These are phyloP conservation scores for Tolypocladium capitatum DNA, from an alignment of 2,329 filamentous ascomycete genomes.

Conservation along the genomic window DNA sequence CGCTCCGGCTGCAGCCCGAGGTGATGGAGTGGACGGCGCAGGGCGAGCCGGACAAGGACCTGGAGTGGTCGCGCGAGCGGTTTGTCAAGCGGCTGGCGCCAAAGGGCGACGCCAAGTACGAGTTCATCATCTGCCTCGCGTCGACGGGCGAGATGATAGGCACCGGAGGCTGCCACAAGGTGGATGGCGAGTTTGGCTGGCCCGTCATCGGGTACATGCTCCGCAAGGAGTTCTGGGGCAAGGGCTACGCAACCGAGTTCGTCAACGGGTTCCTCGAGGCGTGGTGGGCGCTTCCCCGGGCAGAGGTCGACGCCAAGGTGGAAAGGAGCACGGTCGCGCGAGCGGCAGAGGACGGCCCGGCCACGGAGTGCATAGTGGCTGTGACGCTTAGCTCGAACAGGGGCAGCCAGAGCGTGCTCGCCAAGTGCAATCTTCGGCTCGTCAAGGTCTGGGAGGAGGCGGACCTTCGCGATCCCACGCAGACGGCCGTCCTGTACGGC, in stretches of 20 bases:
- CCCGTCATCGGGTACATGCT: slow-evolving; percentile 48
- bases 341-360: slow-evolving; percentile 11
- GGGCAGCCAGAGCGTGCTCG: slow-evolving; percentile 41
- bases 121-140: slow-evolving; percentile 37
- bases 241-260: slow-evolving; percentile 44
- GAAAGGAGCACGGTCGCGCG: slow-evolving; percentile 22
- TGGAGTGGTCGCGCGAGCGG: slow-evolving; percentile 27
- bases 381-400: slow-evolving; percentile 35
- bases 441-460: slow-evolving; percentile 25
- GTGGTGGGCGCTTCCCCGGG: slow-evolving; percentile 37
- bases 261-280: slow-evolving; percentile 29
- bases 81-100: slow-evolving; percentile 32
- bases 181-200: slow-evolving; percentile 31
- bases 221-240: slow-evolving; percentile 37
- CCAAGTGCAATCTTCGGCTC: slow-evolving; percentile 31
- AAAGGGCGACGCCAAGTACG: slow-evolving; percentile 37
- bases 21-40: slow-evolving; percentile 46
- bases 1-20: slow-evolving; percentile 42
- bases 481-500: slow-evolving; percentile 11
- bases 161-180: slow-evolving; percentile 28
- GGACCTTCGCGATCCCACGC: slow-evolving; percentile 9
- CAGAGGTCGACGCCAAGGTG: slow-evolving; percentile 29
- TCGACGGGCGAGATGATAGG: slow-evolving; percentile 39
- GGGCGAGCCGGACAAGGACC: slow-evolving; percentile 28
- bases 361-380: slow-evolving; percentile 28